These are phyloP conservation scores for Microascus cirrosus DNA, from an alignment of 2,329 filamentous ascomycete genomes.

Conservation along the genomic window DNA sequence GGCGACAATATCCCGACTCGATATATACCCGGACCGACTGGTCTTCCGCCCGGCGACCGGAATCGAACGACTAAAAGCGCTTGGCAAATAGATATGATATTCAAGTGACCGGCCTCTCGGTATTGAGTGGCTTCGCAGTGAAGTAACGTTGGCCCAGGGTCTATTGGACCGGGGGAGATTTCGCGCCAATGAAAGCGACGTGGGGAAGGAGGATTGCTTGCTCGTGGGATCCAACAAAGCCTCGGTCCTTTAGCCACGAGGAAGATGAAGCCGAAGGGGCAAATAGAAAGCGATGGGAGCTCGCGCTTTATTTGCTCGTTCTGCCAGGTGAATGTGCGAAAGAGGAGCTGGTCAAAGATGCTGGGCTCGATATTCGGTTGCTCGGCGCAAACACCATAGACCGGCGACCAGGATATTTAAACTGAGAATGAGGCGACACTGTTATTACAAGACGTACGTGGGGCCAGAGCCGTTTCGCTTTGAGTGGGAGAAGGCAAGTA, in stretches of 20 bases:
- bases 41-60: neutral
- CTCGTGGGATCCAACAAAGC: neutral
- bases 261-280: neutral
- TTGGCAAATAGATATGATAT: neutral
- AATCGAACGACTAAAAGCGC: neutral
- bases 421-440: neutral
- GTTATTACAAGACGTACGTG: neutral
- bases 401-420: neutral
- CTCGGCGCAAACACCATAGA: neutral
- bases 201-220: neutral
- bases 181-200: slow-evolving; percentile 3
- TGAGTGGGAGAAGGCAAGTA: neutral
- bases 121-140: neutral
- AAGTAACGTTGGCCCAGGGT: neutral
- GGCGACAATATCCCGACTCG: neutral
- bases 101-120: neutral
- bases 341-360: neutral
- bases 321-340: neutral
- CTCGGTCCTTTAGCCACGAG: neutral
- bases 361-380: neutral
- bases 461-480: neutral
- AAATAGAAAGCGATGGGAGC: neutral
- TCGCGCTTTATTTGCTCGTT: neutral
- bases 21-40: neutral
- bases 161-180: neutral